Evolutionary conservation across 2,329 filamentous ascomycete genomes (phyloP).

Genomic region (Fusarium sp.): DNA sequence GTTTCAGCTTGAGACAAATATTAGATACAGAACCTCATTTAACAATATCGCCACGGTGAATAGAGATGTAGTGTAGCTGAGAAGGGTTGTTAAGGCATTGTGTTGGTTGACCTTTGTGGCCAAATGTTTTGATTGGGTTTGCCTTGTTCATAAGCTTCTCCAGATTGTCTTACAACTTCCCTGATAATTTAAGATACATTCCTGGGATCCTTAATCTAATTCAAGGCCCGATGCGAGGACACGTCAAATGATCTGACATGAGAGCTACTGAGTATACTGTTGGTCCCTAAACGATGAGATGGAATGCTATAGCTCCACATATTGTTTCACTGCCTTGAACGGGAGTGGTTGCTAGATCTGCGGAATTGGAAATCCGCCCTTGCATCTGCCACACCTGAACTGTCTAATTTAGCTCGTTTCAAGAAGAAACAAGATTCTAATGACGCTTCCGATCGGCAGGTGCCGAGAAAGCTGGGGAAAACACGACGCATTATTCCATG

Average conservation of each 20-base stretch:
- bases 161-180: background rate
- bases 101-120: background rate
- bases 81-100: background rate
- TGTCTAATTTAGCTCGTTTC: background rate
- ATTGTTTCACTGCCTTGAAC: background rate
- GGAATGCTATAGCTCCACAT: background rate
- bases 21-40: background rate
- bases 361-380: background rate
- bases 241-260: background rate
- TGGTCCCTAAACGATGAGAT: too few relatives aligned
- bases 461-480: background rate
- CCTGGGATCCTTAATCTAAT: background rate
- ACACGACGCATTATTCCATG: too few relatives aligned
- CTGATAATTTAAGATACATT: background rate
- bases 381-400: background rate
- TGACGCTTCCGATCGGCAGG: background rate
- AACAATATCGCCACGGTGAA: background rate
- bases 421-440: background rate
- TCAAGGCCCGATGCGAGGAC: rapidly evolving
- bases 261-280: background rate
- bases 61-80: background rate
- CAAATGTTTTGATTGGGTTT: too few relatives aligned
- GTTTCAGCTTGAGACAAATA: background rate
- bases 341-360: background rate
- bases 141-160: too few relatives aligned